phyloP scores from a whole-genome alignment of 805 yeast species.

The Suhomyces faveliae region DNA sequence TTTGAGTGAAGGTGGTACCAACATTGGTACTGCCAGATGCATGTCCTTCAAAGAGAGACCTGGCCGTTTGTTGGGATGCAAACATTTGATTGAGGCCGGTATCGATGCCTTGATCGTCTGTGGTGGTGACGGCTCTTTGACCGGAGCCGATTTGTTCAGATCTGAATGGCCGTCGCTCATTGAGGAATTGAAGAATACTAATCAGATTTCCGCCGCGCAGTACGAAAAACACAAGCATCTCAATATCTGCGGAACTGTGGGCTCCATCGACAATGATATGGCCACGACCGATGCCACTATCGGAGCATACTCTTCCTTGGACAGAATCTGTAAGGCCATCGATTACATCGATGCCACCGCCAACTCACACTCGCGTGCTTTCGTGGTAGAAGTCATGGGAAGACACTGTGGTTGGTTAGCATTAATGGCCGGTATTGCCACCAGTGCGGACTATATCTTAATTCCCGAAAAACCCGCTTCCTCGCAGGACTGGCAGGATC shows the following conservation, averaged over 20 bases:
- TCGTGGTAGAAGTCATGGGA: conserved; percentile 98
- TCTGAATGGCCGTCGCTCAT: conserved; percentile 91
- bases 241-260: conserved; percentile 91
- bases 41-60: conserved; percentile 77
- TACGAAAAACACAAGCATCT: conserved; percentile 63
- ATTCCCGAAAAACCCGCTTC: conserved; percentile 92
- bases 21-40: conserved; percentile 95
- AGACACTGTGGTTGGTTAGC: conserved; percentile 99
- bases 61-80: conserved; percentile 83
- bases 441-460: conserved; percentile 91
- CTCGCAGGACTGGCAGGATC: conserved; percentile 72
- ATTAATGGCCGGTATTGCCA: conserved; percentile 94
- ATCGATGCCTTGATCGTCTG: conserved; percentile 94
- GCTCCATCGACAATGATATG: conserved; percentile 98
- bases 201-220: conserved; percentile 57
- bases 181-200: conserved; percentile 60
- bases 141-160: conserved; percentile 95
- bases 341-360: conserved; percentile 98
- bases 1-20: conserved; percentile 90
- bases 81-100: conserved; percentile 80
- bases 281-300: conserved; percentile 94
- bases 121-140: conserved; percentile 98
- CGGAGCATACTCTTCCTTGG: conserved; percentile 93
- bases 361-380: conserved; percentile 93
- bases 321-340: conserved; percentile 87